Evolutionary conservation across 352 stramenopile species (phyloP).

Genomic region (Thalassiosira exigua): DNA sequence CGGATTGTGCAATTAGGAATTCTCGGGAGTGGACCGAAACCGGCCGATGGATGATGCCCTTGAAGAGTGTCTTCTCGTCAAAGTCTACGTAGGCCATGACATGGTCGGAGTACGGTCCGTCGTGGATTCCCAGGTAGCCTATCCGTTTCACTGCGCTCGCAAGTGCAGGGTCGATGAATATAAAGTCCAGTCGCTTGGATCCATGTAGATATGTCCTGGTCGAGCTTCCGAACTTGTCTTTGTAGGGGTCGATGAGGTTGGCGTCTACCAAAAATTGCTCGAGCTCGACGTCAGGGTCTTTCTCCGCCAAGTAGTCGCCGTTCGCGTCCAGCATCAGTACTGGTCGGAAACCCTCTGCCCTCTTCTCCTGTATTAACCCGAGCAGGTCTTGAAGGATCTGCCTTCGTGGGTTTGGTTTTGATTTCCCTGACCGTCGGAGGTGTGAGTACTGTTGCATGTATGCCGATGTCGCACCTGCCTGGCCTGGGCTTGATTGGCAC

Average conservation of each 20-base stretch:
- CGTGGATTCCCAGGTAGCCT: slow-evolving; percentile 14
- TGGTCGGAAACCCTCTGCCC: neutral
- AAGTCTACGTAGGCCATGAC: slow-evolving; percentile 34
- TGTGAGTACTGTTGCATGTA: neutral
- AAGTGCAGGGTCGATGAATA: slow-evolving; percentile 4
- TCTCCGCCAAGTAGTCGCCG: neutral
- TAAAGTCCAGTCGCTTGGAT: slow-evolving; percentile 21
- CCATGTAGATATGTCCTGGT: slow-evolving; percentile 21
- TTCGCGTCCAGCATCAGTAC: slow-evolving; percentile 26
- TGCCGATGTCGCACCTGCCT: slow-evolving; percentile 4
- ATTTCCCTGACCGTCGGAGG: neutral
- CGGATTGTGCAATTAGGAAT: slow-evolving; percentile 25
- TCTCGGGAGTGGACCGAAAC: neutral
- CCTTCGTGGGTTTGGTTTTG: slow-evolving; percentile 2
- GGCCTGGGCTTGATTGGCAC: neutral
- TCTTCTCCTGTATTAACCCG: neutral
- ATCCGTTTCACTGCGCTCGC: neutral
- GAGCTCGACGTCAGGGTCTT: too few relatives aligned
- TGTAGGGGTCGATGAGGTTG: slow-evolving; percentile 12
- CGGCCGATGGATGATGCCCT: slow-evolving; percentile 21
- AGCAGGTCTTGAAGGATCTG: neutral
- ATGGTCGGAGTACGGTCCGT: slow-evolving; percentile 6
- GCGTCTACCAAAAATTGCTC: neutral
- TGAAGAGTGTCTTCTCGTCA: slow-evolving; percentile 16
- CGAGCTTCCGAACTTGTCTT: slow-evolving; percentile 3